phyloP scores from a whole-genome alignment of 768 basidiomycete genomes.

The Termitomyces sp. region DNA sequence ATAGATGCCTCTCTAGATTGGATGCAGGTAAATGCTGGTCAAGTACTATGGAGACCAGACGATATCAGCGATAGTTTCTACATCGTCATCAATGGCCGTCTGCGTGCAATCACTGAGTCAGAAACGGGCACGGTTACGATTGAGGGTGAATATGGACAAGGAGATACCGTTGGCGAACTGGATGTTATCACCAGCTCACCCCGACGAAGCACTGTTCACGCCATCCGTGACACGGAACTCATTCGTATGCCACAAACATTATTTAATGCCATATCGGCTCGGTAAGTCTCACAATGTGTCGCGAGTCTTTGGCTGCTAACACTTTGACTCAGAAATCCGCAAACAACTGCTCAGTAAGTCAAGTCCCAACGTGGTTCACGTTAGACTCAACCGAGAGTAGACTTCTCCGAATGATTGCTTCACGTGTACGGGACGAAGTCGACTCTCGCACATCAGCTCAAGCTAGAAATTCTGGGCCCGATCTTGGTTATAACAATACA shows the following conservation, averaged over 20 bases:
- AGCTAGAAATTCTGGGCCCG: slow-evolving; percentile 45
- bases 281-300: slow-evolving; percentile 34
- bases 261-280: slow-evolving; percentile 93
- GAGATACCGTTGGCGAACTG: slow-evolving; percentile 94
- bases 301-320: neutral
- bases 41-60: slow-evolving; percentile 89
- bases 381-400: slow-evolving; percentile 26
- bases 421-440: slow-evolving; percentile 81
- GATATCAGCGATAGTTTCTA: slow-evolving; percentile 95
- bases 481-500: slow-evolving; percentile 69
- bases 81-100: slow-evolving; percentile 95
- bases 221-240: slow-evolving; percentile 96
- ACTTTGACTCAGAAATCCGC: slow-evolving; percentile 55
- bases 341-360: slow-evolving; percentile 76
- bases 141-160: slow-evolving; percentile 92
- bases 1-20: slow-evolving; percentile 97
- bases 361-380: neutral
- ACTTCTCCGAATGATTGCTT: slow-evolving; percentile 84
- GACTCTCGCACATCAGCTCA: slow-evolving; percentile 52
- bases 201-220: slow-evolving; percentile 88
- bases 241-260: slow-evolving; percentile 96
- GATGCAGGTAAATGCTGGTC: slow-evolving; percentile 95
- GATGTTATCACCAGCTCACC: slow-evolving; percentile 93
- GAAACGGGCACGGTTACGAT: slow-evolving; percentile 75
- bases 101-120: slow-evolving; percentile 83